Evolutionary conservation across 805 yeast genomes (phyloP).

Genomic region (Tetrapisispora pingtungensis): DNA sequence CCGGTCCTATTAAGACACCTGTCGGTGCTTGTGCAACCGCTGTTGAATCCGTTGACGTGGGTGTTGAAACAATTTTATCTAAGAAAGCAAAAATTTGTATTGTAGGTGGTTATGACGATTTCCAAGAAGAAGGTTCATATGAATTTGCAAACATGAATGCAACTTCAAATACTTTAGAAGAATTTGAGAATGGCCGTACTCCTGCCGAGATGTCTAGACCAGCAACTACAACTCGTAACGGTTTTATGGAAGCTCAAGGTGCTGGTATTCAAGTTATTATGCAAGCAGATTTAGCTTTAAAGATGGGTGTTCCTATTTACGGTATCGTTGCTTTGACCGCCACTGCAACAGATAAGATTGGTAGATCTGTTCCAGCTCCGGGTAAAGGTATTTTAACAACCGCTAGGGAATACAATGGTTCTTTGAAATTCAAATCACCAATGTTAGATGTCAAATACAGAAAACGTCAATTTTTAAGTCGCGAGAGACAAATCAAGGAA

Average conservation of each 20-base stretch:
- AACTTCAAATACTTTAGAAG: constrained; percentile 81
- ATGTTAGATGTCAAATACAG: constrained; percentile 87
- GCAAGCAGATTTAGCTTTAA: constrained; percentile 87
- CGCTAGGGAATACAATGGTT: constrained; percentile 87
- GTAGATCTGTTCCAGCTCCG: constrained; percentile 99
- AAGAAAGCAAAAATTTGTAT: constrained; percentile 94
- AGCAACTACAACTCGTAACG: constrained; percentile 87
- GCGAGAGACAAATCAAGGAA: constrained; percentile 63
- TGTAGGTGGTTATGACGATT: constrained; percentile 99
- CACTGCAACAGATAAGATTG: constrained; percentile 96
- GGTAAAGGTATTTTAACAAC: constrained; percentile 98
- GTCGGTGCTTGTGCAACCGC: constrained; percentile 99
- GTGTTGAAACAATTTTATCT: constrained; percentile 83
- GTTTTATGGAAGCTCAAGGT: constrained; percentile 99
- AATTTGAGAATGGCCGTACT: constrained; percentile 90
- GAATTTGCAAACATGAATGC: constrained; percentile 99
- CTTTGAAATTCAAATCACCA: constrained; percentile 67
- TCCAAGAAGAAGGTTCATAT: constrained; percentile 97
- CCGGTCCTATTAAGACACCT: constrained; percentile 99
- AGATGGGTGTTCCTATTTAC: constrained; percentile 98
- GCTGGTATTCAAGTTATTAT: constrained; percentile 95
- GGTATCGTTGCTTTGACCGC: constrained; percentile 92
- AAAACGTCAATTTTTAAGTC: constrained; percentile 74
- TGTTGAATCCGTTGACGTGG: constrained; percentile 91
- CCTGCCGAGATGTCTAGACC: constrained; percentile 99